Evolutionary conservation across 169 alveolate genomes (phyloP).

Genomic region (Amoebophrya sp.): DNA sequence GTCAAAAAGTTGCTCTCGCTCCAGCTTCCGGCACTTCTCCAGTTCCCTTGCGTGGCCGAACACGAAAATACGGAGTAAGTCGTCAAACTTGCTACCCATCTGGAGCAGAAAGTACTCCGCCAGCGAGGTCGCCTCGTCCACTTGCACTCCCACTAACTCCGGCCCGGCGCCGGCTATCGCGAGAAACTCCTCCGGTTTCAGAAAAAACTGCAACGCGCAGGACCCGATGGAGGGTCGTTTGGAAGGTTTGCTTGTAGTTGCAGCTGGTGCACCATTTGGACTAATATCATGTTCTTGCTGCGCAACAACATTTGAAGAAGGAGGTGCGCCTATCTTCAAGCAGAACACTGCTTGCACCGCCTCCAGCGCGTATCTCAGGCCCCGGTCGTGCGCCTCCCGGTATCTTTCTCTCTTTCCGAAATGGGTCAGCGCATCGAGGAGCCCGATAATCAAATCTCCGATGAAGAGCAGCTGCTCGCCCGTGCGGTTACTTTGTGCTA

Average conservation of each 20-base stretch:
- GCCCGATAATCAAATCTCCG: neutral
- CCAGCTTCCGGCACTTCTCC: neutral
- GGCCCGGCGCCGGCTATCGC: neutral
- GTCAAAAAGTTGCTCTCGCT: neutral
- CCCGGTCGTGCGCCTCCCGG: neutral
- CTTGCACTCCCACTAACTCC: neutral
- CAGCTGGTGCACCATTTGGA: too few relatives aligned
- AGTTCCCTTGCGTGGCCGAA: neutral
- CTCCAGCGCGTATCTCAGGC: neutral
- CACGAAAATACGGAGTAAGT: neutral
- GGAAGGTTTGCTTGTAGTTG: too few relatives aligned
- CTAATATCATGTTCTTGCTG: too few relatives aligned
- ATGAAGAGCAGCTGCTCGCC: too few relatives aligned
- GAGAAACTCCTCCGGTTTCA: neutral
- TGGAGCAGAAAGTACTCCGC: neutral
- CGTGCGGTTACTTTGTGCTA: too few relatives aligned
- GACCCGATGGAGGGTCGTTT: neutral
- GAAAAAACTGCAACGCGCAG: neutral
- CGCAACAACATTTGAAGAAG: too few relatives aligned
- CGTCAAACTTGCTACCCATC: neutral
- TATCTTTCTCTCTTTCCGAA: neutral
- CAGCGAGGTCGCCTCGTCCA: neutral
- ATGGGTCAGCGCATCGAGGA: neutral
- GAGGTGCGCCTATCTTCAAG: too few relatives aligned
- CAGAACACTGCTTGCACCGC: neutral